Evolutionary conservation across 441 rosid genomes (phyloP).

Genomic region (Gossypium gossypioides): DNA sequence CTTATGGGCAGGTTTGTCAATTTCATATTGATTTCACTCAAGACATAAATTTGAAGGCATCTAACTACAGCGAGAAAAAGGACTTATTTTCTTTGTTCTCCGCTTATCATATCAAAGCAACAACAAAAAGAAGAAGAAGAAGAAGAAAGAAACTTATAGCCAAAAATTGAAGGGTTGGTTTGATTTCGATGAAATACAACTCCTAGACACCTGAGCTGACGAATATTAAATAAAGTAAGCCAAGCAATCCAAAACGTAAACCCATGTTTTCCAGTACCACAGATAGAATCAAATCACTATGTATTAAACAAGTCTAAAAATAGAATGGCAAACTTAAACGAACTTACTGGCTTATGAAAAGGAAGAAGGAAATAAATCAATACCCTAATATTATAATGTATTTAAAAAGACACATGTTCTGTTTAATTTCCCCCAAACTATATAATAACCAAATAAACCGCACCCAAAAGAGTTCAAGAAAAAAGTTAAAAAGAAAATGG

Average conservation of each 20-base stretch:
- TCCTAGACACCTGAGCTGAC: not conserved
- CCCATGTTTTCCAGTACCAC: not conserved
- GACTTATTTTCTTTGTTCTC: not conserved
- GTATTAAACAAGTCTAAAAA: not conserved
- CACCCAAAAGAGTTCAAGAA: not conserved
- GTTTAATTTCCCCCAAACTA: not conserved
- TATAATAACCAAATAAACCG: not conserved
- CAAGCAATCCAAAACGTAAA: not conserved
- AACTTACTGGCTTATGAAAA: not conserved
- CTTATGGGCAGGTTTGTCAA: not conserved
- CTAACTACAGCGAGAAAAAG: not conserved
- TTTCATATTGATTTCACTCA: not conserved
- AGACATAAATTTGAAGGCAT: not conserved
- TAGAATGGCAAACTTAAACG: too few species aligned
- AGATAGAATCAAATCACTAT: not conserved
- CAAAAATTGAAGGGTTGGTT: not conserved
- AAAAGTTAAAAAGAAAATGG: not conserved
- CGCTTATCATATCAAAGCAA: not conserved
- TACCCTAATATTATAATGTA: not conserved
- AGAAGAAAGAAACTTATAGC: not conserved
- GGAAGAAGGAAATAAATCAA: not conserved
- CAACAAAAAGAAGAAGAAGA: too few species aligned
- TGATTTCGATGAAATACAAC: not conserved
- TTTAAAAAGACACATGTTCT: not conserved
- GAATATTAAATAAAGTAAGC: not conserved